phyloP scores from a whole-genome alignment of 2,329 filamentous ascomycete genomes.

The Aspergillus udagawae region DNA sequence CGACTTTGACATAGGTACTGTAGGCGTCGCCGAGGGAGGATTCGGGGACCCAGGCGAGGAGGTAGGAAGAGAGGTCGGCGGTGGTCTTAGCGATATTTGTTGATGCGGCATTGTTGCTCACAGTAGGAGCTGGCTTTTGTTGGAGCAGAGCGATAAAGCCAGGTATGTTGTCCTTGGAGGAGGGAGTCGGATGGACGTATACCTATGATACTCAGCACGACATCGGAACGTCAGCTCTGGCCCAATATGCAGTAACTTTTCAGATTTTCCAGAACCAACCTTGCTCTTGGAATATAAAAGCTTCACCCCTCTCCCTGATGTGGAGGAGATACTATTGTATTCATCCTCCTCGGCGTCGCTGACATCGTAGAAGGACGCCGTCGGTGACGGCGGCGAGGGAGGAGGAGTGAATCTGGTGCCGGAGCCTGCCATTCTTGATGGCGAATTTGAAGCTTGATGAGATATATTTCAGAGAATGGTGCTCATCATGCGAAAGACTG shows the following conservation, averaged over 20 bases:
- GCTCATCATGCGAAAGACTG: background rate
- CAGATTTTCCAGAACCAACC: conserved; percentile 45
- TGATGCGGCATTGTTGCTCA: conserved; percentile 33
- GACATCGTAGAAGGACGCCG: conserved; percentile 88
- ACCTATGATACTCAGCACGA: conserved; percentile 53
- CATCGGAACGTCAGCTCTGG: conserved; percentile 2
- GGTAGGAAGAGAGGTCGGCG: conserved; percentile 61
- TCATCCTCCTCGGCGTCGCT: conserved; percentile 95
- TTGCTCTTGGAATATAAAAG: conserved; percentile 96
- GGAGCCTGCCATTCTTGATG: conserved; percentile 26
- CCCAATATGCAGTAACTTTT: background rate
- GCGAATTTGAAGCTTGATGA: conserved; percentile 1
- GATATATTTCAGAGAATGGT: background rate
- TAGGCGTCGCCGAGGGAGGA: conserved; percentile 79
- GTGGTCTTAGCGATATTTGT: conserved; percentile 42
- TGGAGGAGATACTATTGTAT: conserved; percentile 84
- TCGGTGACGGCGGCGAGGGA: conserved; percentile 61
- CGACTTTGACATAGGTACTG: conserved; percentile 91
- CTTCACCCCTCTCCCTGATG: conserved; percentile 79
- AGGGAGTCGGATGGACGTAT: conserved; percentile 91
- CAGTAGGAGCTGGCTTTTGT: conserved; percentile 60
- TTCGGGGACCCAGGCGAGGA: conserved; percentile 93
- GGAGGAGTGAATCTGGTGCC: conserved; percentile 35
- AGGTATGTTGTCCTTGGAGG: conserved; percentile 89
- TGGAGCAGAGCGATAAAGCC: conserved; percentile 92